Base-by-base conservation (phyloP, 768 basidiomycete genomes). In the Lentinula lateritia region DNA sequence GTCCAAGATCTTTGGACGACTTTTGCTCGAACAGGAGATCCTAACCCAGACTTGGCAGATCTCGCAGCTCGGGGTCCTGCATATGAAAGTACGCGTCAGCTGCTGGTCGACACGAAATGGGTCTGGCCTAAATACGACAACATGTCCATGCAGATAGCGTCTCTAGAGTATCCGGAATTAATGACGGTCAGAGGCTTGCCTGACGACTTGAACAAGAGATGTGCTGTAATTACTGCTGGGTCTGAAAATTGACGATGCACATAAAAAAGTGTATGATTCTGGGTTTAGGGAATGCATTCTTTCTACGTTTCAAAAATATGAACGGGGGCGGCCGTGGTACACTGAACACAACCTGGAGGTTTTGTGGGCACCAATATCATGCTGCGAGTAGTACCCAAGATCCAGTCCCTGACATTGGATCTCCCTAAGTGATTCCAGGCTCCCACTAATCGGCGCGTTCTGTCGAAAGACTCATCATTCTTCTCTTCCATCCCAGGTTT, bases 1-100 rank as follows among this genome's bases (percentile, higher is more conserved):
- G 42, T 61, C 1, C 61, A 61, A 42, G 52, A 61, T 41, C 50
- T 61, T 5, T 61, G 60, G 60, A 36, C 58, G 2, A 7, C 32
- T 6, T 59, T 59, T 35, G 58, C 43, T 28, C 58, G 58, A 48
- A 59, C 45, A 18, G 45, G 50, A 32, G 45, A 52, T 52, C 39
- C 50, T 9, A 60, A 60, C 28, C 50, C 48, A 16, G 18, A 39
- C 12, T 39, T 35, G 6, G 39, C n/a, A n/a, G 45, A 48, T 36
- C 58, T 59, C 13, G 48, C 32, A 16, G 58, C 48, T 28, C 28
- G 45, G 34, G 46, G 58, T n/a, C 58, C 45, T 34, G 43, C 58
- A n/a, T 59, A 48, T 38, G 43, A 46, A 35, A 59, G 58, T 45
- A 59, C 45, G 9, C 43, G 48, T 16, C 16, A 10, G 34, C n/a